Evolutionary conservation across 2,329 filamentous ascomycete species (phyloP).

Genomic region (Penicillium sp.): DNA sequence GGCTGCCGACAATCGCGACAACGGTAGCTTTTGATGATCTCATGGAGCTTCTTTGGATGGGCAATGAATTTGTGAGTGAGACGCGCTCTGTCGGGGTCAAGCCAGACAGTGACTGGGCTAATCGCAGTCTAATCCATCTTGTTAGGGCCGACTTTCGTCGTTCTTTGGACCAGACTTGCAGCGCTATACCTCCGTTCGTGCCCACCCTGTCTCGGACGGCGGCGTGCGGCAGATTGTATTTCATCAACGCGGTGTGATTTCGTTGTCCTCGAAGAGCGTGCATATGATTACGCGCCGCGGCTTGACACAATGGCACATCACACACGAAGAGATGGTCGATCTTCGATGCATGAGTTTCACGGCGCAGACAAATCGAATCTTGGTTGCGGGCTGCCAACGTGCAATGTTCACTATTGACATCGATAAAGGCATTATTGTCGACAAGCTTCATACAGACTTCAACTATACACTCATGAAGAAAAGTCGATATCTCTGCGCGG

Average conservation of each 20-base stretch:
- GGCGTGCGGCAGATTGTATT: conserved; percentile 82
- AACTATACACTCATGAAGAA: conserved; percentile 91
- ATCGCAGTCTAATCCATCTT: conserved; percentile 5
- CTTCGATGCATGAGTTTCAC: conserved; percentile 94
- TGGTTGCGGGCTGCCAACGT: conserved; percentile 81
- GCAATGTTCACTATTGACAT: conserved; percentile 73
- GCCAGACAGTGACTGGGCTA: conserved; percentile 6
- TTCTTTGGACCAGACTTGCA: conserved; percentile 82
- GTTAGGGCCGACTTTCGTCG: conserved; percentile 76
- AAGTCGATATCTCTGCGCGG: conserved; percentile 81
- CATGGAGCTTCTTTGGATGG: conserved; percentile 88
- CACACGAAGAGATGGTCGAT: conserved; percentile 72
- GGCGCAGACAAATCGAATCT: conserved; percentile 74
- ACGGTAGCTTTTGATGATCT: conserved; percentile 82
- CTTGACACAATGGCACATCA: conserved; percentile 80
- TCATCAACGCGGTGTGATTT: conserved; percentile 83
- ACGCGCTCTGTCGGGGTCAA: background rate
- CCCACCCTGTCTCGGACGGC: conserved; percentile 67
- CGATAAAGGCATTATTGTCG: conserved; percentile 65
- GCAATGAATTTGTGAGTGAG: conserved; percentile 73
- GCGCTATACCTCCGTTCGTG: conserved; percentile 83
- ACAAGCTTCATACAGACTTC: conserved; percentile 65
- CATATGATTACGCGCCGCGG: conserved; percentile 85
- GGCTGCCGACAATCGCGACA: conserved; percentile 64
- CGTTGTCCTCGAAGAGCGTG: conserved; percentile 73